phyloP scores from a whole-genome alignment of 352 stramenopile species.

The Phytophthora lateralis region DNA sequence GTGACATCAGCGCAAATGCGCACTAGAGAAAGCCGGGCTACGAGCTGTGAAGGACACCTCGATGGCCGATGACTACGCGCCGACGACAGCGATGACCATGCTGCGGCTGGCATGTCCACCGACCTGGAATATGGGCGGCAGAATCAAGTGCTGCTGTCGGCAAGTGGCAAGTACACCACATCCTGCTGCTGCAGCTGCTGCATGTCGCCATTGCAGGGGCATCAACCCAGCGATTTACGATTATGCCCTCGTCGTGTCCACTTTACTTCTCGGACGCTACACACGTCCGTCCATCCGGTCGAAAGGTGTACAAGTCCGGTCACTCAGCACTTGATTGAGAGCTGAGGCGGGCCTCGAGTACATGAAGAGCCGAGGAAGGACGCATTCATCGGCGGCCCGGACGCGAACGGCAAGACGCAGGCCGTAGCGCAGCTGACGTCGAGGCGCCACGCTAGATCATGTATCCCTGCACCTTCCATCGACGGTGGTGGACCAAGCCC shows the following conservation, averaged over 20 bases:
- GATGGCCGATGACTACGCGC: not conserved
- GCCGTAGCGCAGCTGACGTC: conserved; percentile 3
- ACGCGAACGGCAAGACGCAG: conserved; percentile 28
- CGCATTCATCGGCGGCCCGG: conserved; percentile 13
- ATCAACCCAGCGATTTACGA: conserved; percentile 18
- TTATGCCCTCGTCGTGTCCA: conserved; percentile 35
- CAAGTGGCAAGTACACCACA: not conserved
- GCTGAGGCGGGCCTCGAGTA: not conserved
- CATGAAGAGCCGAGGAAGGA: conserved; percentile 3
- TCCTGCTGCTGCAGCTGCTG: conserved; percentile 4
- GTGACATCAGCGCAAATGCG: conserved; percentile 31
- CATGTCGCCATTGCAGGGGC: conserved; percentile 9
- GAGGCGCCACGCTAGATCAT: not conserved
- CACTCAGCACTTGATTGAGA: conserved; percentile 23
- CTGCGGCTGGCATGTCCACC: conserved; percentile 17
- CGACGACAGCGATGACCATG: conserved; percentile 7
- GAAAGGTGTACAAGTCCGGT: conserved; percentile 1
- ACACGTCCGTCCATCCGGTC: conserved; percentile 1
- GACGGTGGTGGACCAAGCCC: conserved; percentile 1
- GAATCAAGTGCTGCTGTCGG: not conserved
- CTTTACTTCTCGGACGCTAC: conserved; percentile 32
- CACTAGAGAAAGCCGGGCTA: conserved; percentile 13
- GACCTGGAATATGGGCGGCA: not conserved
- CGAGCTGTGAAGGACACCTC: not conserved
- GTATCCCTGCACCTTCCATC: conserved; percentile 8